These are phyloP conservation scores for Huntiella abstrusa DNA, from an alignment of 2,329 filamentous ascomycete species.

Conservation along the genomic window DNA sequence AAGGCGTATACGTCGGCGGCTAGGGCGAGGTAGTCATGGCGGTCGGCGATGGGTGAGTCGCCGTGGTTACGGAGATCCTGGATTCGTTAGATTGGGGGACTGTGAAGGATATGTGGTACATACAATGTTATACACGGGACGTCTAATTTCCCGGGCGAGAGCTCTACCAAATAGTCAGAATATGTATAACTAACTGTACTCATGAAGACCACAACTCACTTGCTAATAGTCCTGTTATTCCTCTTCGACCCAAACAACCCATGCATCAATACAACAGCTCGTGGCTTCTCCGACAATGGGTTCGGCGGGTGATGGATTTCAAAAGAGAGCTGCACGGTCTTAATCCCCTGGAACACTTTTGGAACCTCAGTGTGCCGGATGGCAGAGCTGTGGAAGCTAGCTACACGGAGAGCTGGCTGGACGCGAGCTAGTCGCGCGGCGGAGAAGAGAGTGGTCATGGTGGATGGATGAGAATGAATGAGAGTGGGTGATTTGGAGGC, in stretches of 20 bases:
- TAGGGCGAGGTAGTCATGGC: slow-evolving; percentile 68
- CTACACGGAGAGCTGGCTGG: background rate
- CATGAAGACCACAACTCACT: slow-evolving; percentile 36
- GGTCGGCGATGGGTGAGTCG: slow-evolving; percentile 57
- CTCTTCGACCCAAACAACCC: slow-evolving; percentile 89
- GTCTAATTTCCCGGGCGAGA: slow-evolving; percentile 60
- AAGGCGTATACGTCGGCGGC: slow-evolving; percentile 69
- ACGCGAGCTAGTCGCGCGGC: background rate
- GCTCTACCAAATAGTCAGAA: slow-evolving; percentile 31
- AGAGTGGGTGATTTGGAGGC: background rate
- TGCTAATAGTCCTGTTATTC: slow-evolving; percentile 88
- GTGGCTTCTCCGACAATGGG: slow-evolving; percentile 20
- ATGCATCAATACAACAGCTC: slow-evolving; percentile 73
- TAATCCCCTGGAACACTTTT: slow-evolving; percentile 3
- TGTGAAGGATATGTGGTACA: slow-evolving; percentile 16
- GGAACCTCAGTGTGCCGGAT: background rate
- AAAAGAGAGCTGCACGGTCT: slow-evolving; percentile 32
- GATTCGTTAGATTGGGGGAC: slow-evolving; percentile 10
- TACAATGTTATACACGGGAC: slow-evolving; percentile 67
- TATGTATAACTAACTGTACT: background rate
- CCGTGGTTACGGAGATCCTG: slow-evolving; percentile 88
- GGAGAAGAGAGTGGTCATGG: slow-evolving; percentile 5
- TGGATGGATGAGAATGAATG: background rate
- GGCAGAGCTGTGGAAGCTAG: slow-evolving; percentile 5
- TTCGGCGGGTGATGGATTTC: slow-evolving; percentile 45